Conservation (phyloP, 2,329 filamentous ascomycete species). For the Myriosclerotinia curreyana region DNA sequence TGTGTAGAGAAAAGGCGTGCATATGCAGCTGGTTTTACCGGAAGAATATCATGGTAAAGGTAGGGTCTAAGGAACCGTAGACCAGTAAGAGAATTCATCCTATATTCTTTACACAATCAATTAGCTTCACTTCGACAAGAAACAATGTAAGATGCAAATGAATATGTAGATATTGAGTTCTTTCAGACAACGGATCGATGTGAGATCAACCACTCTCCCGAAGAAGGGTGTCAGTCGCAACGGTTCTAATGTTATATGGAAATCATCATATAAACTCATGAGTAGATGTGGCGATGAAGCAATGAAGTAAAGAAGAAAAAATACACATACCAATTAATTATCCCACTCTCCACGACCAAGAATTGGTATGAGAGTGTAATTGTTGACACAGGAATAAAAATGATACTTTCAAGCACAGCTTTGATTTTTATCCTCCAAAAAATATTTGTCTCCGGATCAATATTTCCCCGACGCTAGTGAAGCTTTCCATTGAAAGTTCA, state of each 20-base stretch:
- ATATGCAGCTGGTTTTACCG: slow-evolving; percentile 41
- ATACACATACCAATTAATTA: neutral
- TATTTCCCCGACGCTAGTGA: slow-evolving; percentile 10
- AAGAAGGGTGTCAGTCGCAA: slow-evolving; percentile 53
- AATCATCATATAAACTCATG: slow-evolving; percentile 47
- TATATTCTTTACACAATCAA: slow-evolving; percentile 29
- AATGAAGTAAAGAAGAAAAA: neutral
- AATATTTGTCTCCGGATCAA: slow-evolving; percentile 5
- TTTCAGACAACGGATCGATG: slow-evolving; percentile 48
- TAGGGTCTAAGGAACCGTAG: slow-evolving; percentile 57
- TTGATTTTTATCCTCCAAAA: slow-evolving; percentile 9
- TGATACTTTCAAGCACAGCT: neutral
- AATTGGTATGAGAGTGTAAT: slow-evolving; percentile 12
- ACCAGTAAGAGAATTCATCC: slow-evolving; percentile 46
- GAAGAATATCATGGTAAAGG: slow-evolving; percentile 43
- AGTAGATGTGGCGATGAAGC: neutral
- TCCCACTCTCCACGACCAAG: slow-evolving; percentile 5
- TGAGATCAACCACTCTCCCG: slow-evolving; percentile 50
- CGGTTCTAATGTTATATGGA: slow-evolving; percentile 53
- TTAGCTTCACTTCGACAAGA: slow-evolving; percentile 26
- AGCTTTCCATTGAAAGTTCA: slow-evolving; percentile 15
- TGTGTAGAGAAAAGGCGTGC: slow-evolving; percentile 47
- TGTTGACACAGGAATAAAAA: neutral
- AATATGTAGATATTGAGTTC: slow-evolving; percentile 17
- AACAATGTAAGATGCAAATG: neutral